Evolutionary conservation across 345 rosid genomes (phyloP).

Genomic region (Orychophragmus violaceus): DNA sequence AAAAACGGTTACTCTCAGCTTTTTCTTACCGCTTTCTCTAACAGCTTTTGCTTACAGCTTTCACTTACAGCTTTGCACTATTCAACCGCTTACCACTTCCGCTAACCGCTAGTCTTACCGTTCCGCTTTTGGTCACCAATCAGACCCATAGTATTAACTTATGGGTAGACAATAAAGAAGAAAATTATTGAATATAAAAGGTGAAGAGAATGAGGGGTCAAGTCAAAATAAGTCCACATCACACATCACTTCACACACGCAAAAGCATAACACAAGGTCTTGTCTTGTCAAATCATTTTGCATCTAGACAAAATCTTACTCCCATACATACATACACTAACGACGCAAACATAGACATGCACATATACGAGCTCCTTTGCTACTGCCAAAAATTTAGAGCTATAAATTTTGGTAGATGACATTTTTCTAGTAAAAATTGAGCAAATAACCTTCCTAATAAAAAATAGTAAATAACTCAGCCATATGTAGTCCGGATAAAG

Average conservation of each 20-base stretch:
- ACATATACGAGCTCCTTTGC: neutral
- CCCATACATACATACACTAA: neutral
- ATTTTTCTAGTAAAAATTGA: neutral
- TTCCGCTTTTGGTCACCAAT: too few species aligned
- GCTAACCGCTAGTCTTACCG: too few species aligned
- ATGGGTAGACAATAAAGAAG: neutral
- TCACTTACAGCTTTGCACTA: too few species aligned
- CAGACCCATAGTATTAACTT: too few species aligned
- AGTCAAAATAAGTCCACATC: slow-evolving; percentile 31
- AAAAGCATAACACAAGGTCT: slow-evolving; percentile 23
- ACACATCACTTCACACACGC: slow-evolving; percentile 32
- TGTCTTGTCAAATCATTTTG: slow-evolving; percentile 35
- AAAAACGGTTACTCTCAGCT: too few species aligned
- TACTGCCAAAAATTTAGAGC: neutral
- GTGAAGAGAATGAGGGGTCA: slow-evolving; percentile 25
- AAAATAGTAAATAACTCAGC: neutral
- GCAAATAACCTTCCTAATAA: neutral
- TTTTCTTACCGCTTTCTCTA: too few species aligned
- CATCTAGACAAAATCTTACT: slow-evolving; percentile 24
- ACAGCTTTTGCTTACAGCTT: too few species aligned
- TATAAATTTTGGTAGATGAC: neutral
- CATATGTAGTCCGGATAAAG: neutral
- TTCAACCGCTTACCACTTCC: too few species aligned
- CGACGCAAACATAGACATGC: neutral
- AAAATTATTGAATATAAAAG: neutral